phyloP scores from a whole-genome alignment of 352 stramenopile genomes.

The Phytophthora sp. region DNA sequence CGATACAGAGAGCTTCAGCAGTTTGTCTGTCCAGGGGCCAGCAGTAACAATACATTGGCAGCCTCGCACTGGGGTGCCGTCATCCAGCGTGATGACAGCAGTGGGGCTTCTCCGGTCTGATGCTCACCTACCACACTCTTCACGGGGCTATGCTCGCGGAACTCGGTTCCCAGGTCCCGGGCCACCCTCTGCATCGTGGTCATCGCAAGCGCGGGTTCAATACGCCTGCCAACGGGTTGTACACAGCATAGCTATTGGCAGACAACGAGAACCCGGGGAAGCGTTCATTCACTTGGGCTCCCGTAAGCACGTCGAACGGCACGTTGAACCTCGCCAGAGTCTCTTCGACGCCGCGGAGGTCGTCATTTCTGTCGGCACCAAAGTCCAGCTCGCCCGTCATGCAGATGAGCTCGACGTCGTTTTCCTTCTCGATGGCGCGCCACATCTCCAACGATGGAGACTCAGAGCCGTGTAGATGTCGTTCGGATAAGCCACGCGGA shows the following conservation, averaged over 20 bases:
- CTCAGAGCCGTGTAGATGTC: constrained; percentile 74
- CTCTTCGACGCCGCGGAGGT: constrained; percentile 38
- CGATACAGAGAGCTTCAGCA: constrained; percentile 33
- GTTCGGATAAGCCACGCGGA: constrained; percentile 82
- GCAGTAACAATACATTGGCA: constrained; percentile 66
- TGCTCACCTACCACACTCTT: constrained; percentile 31
- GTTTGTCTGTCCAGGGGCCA: constrained; percentile 57
- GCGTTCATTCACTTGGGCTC: constrained; percentile 46
- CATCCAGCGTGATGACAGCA: constrained; percentile 42
- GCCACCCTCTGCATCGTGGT: constrained; percentile 54
- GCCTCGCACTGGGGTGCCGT: constrained; percentile 31
- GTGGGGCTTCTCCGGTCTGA: constrained; percentile 12
- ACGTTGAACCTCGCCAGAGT: constrained; percentile 40
- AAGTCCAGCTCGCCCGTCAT: constrained; percentile 75
- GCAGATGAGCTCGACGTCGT: constrained; percentile 48
- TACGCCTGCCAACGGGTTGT: constrained; percentile 51
- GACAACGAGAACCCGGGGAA: constrained; percentile 64
- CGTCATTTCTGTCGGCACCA: constrained; percentile 33
- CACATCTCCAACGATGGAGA: constrained; percentile 66
- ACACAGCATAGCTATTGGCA: constrained; percentile 49
- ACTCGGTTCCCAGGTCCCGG: constrained; percentile 37
- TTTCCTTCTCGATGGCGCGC: constrained; percentile 51
- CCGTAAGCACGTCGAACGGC: constrained; percentile 52
- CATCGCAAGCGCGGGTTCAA: constrained; percentile 67
- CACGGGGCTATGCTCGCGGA: constrained; percentile 49